Conservation (phyloP, 352 stramenopile genomes). For the Lagenidium giganteum region DNA sequence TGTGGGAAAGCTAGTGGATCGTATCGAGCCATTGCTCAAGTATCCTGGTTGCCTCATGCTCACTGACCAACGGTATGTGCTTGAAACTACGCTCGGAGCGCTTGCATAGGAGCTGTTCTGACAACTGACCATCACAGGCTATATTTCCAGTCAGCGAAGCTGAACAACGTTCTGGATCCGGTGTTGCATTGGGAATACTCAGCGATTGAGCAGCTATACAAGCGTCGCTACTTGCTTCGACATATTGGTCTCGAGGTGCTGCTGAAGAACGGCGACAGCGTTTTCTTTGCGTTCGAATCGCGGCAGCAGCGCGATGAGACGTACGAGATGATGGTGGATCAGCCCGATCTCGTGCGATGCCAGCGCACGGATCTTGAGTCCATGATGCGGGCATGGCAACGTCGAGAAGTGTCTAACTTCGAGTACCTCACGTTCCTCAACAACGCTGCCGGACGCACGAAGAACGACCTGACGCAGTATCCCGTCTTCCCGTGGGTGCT, state of each 20-base stretch:
- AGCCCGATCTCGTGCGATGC: slow-evolving; percentile 43
- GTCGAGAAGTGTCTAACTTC: slow-evolving; percentile 91
- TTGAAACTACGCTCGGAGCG: background rate
- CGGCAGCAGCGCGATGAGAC: slow-evolving; percentile 66
- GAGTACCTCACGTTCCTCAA: slow-evolving; percentile 88
- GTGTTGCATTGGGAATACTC: slow-evolving; percentile 83
- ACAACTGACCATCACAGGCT: slow-evolving; percentile 21
- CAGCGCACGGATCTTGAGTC: slow-evolving; percentile 36
- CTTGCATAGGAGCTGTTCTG: background rate
- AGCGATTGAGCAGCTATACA: slow-evolving; percentile 76
- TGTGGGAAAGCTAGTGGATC: slow-evolving; percentile 38
- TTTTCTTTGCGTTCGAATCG: slow-evolving; percentile 81
- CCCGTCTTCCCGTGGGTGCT: slow-evolving; percentile 96
- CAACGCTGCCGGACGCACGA: slow-evolving; percentile 67
- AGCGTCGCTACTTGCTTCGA: slow-evolving; percentile 83
- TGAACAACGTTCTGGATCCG: slow-evolving; percentile 90
- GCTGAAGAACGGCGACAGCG: slow-evolving; percentile 54
- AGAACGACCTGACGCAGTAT: slow-evolving; percentile 91
- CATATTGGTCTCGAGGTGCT: slow-evolving; percentile 87
- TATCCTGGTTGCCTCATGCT: slow-evolving; percentile 87
- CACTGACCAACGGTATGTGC: slow-evolving; percentile 28
- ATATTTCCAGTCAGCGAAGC: slow-evolving; percentile 89
- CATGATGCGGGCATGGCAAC: slow-evolving; percentile 73
- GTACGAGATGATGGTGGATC: slow-evolving; percentile 56
- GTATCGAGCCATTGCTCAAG: slow-evolving; percentile 83